Evolutionary conservation across 176 grass and related monocot species (phyloP).

Genomic region (Aegilops speltoides): DNA sequence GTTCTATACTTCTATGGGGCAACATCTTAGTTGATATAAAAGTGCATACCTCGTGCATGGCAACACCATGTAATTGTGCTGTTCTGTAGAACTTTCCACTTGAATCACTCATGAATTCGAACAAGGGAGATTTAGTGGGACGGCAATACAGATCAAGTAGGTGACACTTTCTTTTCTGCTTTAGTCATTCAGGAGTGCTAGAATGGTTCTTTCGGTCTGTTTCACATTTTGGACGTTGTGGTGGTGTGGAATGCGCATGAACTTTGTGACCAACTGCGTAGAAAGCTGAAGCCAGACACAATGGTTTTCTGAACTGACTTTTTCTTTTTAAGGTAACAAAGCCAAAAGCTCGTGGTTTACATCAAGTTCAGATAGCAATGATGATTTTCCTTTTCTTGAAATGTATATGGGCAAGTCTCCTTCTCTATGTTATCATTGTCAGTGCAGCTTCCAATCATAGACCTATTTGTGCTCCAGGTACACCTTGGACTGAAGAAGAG

Average conservation of each 20-base stretch:
- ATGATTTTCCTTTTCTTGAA: not conserved
- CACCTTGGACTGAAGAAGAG: conserved; percentile 95
- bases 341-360: not conserved
- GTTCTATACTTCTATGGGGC: not conserved
- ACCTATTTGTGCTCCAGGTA: conserved; percentile 52
- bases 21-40: conserved; percentile 4
- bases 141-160: not conserved
- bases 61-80: not conserved
- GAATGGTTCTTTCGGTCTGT: not conserved
- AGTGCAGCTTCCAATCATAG: not conserved
- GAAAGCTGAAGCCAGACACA: not conserved
- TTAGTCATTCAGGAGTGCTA: not conserved
- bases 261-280: not conserved
- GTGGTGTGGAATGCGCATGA: not conserved
- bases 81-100: not conserved
- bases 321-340: not conserved
- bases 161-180: not conserved
- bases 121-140: not conserved
- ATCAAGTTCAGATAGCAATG: conserved; percentile 5
- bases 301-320: not conserved
- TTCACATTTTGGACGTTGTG: not conserved
- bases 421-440: not conserved
- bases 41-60: not conserved
- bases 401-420: not conserved
- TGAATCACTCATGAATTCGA: not conserved